Base-by-base conservation (phyloP, 495 filamentous ascomycete species). In the Stereocaulon alpinum region DNA sequence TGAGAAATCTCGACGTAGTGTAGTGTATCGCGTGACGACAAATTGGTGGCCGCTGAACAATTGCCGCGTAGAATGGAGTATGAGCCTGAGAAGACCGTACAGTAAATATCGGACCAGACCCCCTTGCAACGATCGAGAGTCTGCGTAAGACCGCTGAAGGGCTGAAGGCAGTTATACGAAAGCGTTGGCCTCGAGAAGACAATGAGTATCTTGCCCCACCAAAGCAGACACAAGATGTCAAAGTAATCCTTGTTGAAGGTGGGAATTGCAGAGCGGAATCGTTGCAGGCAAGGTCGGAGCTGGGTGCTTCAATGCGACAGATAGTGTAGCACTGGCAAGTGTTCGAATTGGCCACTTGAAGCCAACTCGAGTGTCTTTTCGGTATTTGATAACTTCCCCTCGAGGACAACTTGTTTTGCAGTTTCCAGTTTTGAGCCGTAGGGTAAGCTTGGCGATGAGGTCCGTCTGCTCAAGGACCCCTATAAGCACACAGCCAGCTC, bases 381-480 rank as follows among this genome's bases (percentile, higher is more conserved):
- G 30, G 6, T n/a, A 12, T 18, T n/a, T 52, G 29, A 3, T 17
- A 17, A n/a, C 29, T 34, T 52, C 34, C 27, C 7, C 40, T 7
- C 1, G n/a, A 24, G 0, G 9, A 30, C 5, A 40, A 3, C 15
- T 40, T 24, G 18, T 40, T 3, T 7, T 40, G 11, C 11, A 20
- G 10, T 10, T 40, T 40, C 10, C 15, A 2, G 22, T 40, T 24
- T 32, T 5, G 32, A 24, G 22, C 44, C 24, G 45, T 24, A 48
- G 15, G 40, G 56, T 37, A 34, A 34, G 27, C 30, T 11, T 18
- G 18, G 6, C 30, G n/a, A 29, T 32, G 9, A 37, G 32, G n/a
- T 47, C 44, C 55, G 15, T 29, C 43, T 48, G 20, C 32, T 58
- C 30, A 58, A 15, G 30, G 43, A 41, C 43, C 47, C 40, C 58